Evolutionary conservation across 2,329 filamentous ascomycete genomes (phyloP), one percentile per base, ranked within the genome.

Genomic region (Sporothrix globosa): DNA sequence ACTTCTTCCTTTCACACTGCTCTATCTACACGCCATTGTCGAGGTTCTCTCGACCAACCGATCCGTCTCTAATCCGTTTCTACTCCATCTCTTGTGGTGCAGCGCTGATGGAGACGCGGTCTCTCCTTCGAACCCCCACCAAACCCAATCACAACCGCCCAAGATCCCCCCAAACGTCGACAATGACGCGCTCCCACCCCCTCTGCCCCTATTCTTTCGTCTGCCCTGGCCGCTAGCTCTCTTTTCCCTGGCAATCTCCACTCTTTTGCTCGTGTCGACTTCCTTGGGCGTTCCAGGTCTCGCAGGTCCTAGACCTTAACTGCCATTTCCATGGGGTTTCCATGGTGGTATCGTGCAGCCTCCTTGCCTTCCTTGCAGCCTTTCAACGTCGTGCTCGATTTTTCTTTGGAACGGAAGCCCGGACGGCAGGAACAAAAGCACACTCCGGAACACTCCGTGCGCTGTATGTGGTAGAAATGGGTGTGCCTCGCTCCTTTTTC

Each of bases 141-240:
- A 60, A 60, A 58, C 10, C 14, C 27, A 9, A 9, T 19, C 54
- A 39, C 19, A 39, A 21, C 30, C 50, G 21, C 50, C 50, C n/a
- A 34, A 21, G n/a, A n/a, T 10, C 30, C 19, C 34, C 50, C 19
- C 14, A 27, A 13, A 53, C 4, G 50, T 17, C 7, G 4, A n/a
- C 53, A 58, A 58, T 58, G 24, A 58, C 53, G 53, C 60, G 44
- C n/a, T 30, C 56, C 6, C n/a, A n/a, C 56, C 6, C 56, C 56
- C 56, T 17, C 41, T 48, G 34, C 34, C 34, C 34, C 34, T 34
- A 34, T 34, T 30, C 27, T 30, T 63, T 46, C 41, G 24, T 63
- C 60, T 48, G 46, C 48, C 60, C 24, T 63, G 60, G 60, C 41
- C 39, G 2, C 39, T 63, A 63, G 58, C 58, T 54, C 52, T 2